Base-by-base conservation (phyloP, 2,329 filamentous ascomycete genomes). In the Aspergillus persii region DNA sequence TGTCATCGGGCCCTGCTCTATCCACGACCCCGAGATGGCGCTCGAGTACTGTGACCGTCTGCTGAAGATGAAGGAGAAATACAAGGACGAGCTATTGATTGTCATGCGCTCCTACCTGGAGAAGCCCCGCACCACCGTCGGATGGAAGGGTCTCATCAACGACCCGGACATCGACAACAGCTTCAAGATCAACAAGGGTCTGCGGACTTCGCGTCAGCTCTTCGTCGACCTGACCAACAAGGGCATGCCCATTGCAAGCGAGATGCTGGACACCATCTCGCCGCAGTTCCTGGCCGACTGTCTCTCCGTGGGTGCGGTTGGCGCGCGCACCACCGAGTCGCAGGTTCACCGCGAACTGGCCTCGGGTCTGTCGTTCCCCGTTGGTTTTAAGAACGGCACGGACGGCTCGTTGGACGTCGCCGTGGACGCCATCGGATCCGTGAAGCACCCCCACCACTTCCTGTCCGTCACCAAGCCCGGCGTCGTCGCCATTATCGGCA, bases 301-400 rank as follows among this genome's bases (percentile, higher is more conserved):
- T 71, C 84, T 98, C 67, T 96, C 91, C 41, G 88, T 96, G 11
- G 95, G 95, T 58, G 95, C 95, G 30, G 89, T 99, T 67, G 95
- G 95, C 58, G 95, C 95, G n/a, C 86, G 95, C 62, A 99, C 95
- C 23, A 98, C 95, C 2, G 95, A 99, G 81, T 93, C 89, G 54
- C 95, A 99, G 80, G 84, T 98, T 63, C 95, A 99, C 78, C 89
- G 95, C 58, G 95, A 99, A 79, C 82, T 99, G 63, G 94, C 95
- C 26, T 95, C 90, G 55, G 95, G 95, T 72, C 83, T 98, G 39
- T 96, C 90, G 68, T 98, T 97, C 89, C 95, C 95, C 2, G 92
- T 99, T 9, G 95, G 95, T 54, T 99, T 99, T 89, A 99, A 99
- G 86, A 99, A 99, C 78, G 95, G 95, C 65, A 99, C 95, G 33